Evolutionary conservation across 108 stramenopile species (phyloP), one percentile per base, ranked within the genome.

Genomic region (Skeletonema marinoi): DNA sequence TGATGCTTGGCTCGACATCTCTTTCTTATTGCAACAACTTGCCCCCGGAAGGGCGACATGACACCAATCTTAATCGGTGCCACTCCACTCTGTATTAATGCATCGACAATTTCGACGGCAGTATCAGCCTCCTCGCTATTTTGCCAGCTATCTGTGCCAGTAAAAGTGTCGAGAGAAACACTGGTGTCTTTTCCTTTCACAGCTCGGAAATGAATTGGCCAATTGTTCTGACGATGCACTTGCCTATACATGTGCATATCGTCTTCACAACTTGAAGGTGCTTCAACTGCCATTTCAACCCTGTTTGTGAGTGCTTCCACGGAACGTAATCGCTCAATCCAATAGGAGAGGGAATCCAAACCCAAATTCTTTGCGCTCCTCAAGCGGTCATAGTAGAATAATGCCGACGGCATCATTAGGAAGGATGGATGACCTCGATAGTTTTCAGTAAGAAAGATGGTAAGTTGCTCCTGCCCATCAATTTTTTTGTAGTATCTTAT

Each of bases 151-250:
- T 93, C 88, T 60, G 84, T 87, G 3, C 89, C 88, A 32, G 74
- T 83, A 59, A 88, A 81, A 6, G 42, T 56, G 38, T 87, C 75
- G 2, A 90, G 51, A 3, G 87, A 70, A n/a, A 84, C 64, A 31
- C 86, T 81, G 36, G 48, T 66, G 48, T 90, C 89, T 32, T 68
- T 71, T 9, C 88, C 89, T 5, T 56, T 66, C 2, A 88, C 84
- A 19, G 88, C 92, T 19, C 79, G 78, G 66, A 90, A 93, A 59
- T 89, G 87, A 21, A 93, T 87, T 13, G 92, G 92, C 89, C 89
- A 93, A 3, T 36, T 73, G 6, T 58, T 50, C 70, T 83, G 80
- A 66, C 84, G 79, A 11, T 75, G 64, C 8, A 66, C 56, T 60
- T 70, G 59, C 13, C 71, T 32, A 41, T 50, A 77, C 72, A 70